Conservation (phyloP, 352 stramenopile genomes). For the Achlya hypogyna region DNA sequence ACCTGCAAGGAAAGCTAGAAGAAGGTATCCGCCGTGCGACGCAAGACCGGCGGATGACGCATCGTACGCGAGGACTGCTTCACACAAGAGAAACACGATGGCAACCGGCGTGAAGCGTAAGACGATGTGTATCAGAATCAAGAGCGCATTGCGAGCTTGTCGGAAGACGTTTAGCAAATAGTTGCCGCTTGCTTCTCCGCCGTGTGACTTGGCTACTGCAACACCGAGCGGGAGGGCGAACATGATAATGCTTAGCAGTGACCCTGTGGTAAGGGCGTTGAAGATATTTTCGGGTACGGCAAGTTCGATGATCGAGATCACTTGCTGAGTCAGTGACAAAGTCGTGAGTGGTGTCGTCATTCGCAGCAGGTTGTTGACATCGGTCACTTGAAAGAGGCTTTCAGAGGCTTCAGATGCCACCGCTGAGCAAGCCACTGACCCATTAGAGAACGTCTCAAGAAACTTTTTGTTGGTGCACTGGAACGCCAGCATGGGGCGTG, state of each 20-base stretch:
- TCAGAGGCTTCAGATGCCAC: constrained; percentile 24
- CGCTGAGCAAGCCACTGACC: constrained; percentile 37
- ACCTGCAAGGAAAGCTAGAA: constrained; percentile 26
- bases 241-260: constrained; percentile 50
- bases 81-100: constrained; percentile 54
- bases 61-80: constrained; percentile 31
- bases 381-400: constrained; percentile 49
- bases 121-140: constrained; percentile 57
- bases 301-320: constrained; percentile 45
- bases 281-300: constrained; percentile 53
- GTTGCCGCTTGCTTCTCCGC: constrained; percentile 15
- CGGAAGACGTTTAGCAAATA: neutral
- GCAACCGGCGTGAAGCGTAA: constrained; percentile 56
- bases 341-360: constrained; percentile 32
- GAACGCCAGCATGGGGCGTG: constrained; percentile 26
- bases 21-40: constrained; percentile 32
- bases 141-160: constrained; percentile 64
- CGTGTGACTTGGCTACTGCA: constrained; percentile 22
- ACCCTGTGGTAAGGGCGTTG: constrained; percentile 37
- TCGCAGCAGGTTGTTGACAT: constrained; percentile 32
- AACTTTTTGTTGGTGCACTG: constrained; percentile 36
- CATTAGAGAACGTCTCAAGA: constrained; percentile 27
- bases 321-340: constrained; percentile 43
- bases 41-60: constrained; percentile 23
- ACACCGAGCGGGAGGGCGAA: constrained; percentile 56